Evolutionary conservation across 2,329 filamentous ascomycete genomes (phyloP), one percentile per base, ranked within the genome.

Genomic region (Orbilia quercus): DNA sequence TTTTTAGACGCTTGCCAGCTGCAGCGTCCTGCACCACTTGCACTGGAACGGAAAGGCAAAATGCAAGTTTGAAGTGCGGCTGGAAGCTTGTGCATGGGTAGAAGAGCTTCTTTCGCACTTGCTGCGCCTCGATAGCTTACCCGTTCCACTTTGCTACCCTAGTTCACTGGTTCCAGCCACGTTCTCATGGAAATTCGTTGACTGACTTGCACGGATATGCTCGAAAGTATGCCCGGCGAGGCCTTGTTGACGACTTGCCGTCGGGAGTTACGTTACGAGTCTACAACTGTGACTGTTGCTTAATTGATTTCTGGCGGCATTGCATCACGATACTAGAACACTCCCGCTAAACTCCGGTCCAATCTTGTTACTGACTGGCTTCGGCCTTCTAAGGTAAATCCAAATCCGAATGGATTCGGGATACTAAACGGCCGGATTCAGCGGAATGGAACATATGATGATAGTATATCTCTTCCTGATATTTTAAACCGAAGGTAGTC

Each of bases 51-150:
- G n/a, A 40, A 45, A 38, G 55, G 47, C 36, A 51, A 67, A 67
- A 59, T 54, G 54, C 36, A 69, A 60, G 45, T 69, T 54, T 55
- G 64, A 69, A 60, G 45, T 69, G 64, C 64, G 64, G 64, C 64
- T 69, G 64, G 64, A 40, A 31, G 25, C 48, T 18, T 16, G 47
- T 42, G 16, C 34, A 58, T 44, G 20, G 57, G 28, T 34, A 7
- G 4, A 20, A 34, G 16, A 47, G 22, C 22, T 36, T 31, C 28
- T 31, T 31, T 31, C 9, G 28, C 28, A 31, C 34, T n/a, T 63
- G 66, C 66, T 71, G 66, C 66, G 66, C 66, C 66, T 50, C 66
- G 34, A 70, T 34, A 69, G 66, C 67, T 72, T 64, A 60, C 59
- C 60, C 59, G 47, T 64, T 50, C 45, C 14, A 5, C 28, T 31